phyloP scores from a whole-genome alignment of 2,329 filamentous ascomycete species.

The Ophiostoma himal-ulmi region DNA sequence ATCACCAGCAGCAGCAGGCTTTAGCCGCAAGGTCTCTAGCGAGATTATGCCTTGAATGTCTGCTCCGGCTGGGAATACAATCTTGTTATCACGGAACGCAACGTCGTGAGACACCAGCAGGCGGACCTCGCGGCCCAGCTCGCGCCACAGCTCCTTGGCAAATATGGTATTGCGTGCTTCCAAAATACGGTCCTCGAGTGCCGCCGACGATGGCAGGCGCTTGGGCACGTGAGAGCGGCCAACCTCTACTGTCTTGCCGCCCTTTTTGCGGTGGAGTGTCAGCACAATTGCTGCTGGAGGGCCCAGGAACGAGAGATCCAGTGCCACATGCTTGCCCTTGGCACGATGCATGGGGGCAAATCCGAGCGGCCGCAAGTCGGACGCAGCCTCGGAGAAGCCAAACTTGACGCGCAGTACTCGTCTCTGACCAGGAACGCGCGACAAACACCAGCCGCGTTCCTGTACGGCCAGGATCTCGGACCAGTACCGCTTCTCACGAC shows the following conservation, averaged over 20 bases:
- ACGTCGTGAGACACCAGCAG: slow-evolving; percentile 66
- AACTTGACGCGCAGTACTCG: slow-evolving; percentile 79
- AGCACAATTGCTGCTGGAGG: slow-evolving; percentile 34
- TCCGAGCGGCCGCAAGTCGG: slow-evolving; percentile 62
- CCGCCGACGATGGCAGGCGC: slow-evolving; percentile 43
- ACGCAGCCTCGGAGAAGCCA: slow-evolving; percentile 71
- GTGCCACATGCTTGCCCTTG: slow-evolving; percentile 65
- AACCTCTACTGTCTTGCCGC: not conserved
- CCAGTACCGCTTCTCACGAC: slow-evolving; percentile 83
- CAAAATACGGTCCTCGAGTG: slow-evolving; percentile 62
- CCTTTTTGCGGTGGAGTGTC: slow-evolving; percentile 3
- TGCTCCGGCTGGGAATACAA: slow-evolving; percentile 51
- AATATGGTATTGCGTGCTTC: slow-evolving; percentile 74
- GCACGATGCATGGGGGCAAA: slow-evolving; percentile 71
- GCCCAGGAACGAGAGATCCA: slow-evolving; percentile 58
- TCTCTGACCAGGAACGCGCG: slow-evolving; percentile 64
- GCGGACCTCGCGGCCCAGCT: slow-evolving; percentile 76
- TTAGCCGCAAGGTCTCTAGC: slow-evolving; percentile 56
- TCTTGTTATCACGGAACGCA: slow-evolving; percentile 51
- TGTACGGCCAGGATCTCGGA: slow-evolving; percentile 74
- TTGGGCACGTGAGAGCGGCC: slow-evolving; percentile 14
- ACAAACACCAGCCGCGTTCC: slow-evolving; percentile 80
- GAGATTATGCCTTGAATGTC: slow-evolving; percentile 59
- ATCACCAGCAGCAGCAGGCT: not conserved
- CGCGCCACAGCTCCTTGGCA: slow-evolving; percentile 83